Percentiles rank a stretch among this genome's conserved stretches.
Conservation (phyloP, 306 rosid species). For the Cicer cuneatum region DNA sequence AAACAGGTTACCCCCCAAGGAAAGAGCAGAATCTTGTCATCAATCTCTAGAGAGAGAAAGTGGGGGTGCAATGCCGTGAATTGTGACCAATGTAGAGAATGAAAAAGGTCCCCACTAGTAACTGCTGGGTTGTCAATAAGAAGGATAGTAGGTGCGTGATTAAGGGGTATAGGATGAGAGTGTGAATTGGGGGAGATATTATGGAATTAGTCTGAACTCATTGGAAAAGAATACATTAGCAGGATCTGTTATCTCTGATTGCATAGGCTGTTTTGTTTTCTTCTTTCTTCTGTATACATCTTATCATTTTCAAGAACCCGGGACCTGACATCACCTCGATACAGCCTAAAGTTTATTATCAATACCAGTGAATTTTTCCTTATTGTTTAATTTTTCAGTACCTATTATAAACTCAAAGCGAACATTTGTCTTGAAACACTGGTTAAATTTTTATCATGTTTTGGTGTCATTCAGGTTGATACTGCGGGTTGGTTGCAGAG, state of each 20-base stretch:
- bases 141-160: background rate
- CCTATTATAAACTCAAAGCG: background rate
- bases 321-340: conserved; percentile 8
- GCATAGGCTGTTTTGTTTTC: conserved; percentile 1
- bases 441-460: conserved; percentile 21
- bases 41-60: conserved; percentile 1
- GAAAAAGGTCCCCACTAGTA: background rate
- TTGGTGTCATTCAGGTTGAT: conserved; percentile 72
- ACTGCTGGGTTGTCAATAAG: background rate
- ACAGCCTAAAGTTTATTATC: conserved; percentile 8
- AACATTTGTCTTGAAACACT: conserved; percentile 25
- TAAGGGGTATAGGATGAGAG: conserved; percentile 17
- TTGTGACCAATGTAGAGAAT: background rate
- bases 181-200: background rate
- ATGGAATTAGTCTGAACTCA: background rate
- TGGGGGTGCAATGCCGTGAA: background rate
- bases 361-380: background rate
- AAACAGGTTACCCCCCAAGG: background rate
- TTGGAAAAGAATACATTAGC: background rate
- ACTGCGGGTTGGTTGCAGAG: conserved; percentile 98
- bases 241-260: background rate
- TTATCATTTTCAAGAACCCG: conserved; percentile 4
- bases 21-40: background rate
- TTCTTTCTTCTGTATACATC: conserved; percentile 18
- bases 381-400: background rate